Base-by-base conservation (phyloP, 768 basidiomycete species). In the Zangia roseola region DNA sequence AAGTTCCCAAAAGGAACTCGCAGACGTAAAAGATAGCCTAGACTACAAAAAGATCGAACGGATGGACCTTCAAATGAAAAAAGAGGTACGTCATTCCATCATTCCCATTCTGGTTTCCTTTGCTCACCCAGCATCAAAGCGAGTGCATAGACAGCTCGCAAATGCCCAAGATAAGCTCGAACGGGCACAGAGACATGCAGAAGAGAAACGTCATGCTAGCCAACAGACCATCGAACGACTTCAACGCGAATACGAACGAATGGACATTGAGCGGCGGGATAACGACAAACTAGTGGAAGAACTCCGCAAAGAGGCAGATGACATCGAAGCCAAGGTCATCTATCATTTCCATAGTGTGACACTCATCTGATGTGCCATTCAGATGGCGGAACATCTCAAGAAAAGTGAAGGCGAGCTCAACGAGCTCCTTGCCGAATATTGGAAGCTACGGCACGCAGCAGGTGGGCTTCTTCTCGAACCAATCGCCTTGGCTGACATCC, bases 161-260 rank as follows among this genome's bases (percentile, higher is more conserved):
- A 92, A 94, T 64, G 93, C 93, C 5, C 77, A 82, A 38, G 87
- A 91, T 56, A 93, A 91, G 66, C 77, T 93, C 9, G 82, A 86
- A 47, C 81, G 89, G 23, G 86, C 88, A 1, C 84, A 89, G 60
- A 77, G 79, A 52, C 86, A 88, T 53, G 84, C 85, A 6, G 87
- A 89, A 64, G 91, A 94, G 48, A 88, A 88, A 65, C 83, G 86
- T 47, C 59, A 74, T 12, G 78, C 83, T n/a, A 86, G 82, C 57
- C 83, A 86, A 53, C 76, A 80, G 51, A 86, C 83, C 7, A 84
- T 94, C 47, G 84, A 87, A 43, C 78, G 82, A 12, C 73, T 95
- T 17, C 83, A 91, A 61, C 76, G 71, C 31, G 88, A 93, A 68
- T 91, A 89, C 62, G 82, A 87, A 39, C 77, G 84, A 53, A 91